A percentile compares a stretch with the other conserved stretches of the same genome.
Conservation (phyloP, 2,329 filamentous ascomycete genomes). For the Cladosporium austrohemisphaericum region DNA sequence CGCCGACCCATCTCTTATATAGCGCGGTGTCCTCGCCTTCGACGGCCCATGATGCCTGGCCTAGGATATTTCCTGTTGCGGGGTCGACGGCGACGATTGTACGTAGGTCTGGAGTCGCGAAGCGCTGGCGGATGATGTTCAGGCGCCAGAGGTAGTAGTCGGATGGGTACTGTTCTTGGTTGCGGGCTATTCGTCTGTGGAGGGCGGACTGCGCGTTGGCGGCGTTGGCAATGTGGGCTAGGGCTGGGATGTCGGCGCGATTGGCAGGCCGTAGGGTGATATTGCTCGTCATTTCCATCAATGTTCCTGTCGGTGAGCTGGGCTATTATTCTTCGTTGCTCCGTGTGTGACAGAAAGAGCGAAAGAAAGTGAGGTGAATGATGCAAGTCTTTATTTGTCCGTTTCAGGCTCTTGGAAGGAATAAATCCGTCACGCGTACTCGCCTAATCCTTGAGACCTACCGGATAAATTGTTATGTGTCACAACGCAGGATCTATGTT, state of each 20-base stretch:
- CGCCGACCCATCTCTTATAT: neutral
- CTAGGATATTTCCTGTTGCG: neutral
- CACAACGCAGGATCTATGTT: too few species aligned
- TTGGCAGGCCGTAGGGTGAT: neutral
- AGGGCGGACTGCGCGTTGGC: neutral
- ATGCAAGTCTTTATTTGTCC: too few species aligned
- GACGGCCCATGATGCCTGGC: constrained; percentile 1
- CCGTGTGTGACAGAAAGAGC: too few species aligned
- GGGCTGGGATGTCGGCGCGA: constrained; percentile 4
- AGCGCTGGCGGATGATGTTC: constrained; percentile 6
- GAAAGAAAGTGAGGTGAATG: too few species aligned
- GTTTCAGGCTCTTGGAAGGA: too few species aligned
- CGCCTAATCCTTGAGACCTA: too few species aligned
- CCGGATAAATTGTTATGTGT: too few species aligned
- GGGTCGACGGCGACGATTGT: constrained; percentile 1
- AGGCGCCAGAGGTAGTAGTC: constrained; percentile 4
- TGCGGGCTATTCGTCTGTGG: neutral
- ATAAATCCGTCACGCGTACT: too few species aligned
- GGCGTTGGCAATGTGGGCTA: neutral
- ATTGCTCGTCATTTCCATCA: too few species aligned
- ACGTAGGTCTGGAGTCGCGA: neutral
- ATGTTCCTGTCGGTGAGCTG: too few species aligned
- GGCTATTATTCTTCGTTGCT: too few species aligned
- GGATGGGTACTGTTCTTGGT: neutral
- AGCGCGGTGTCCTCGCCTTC: neutral